Conservation (phyloP, 108 stramenopile genomes). For the Skeletonema grethae region DNA sequence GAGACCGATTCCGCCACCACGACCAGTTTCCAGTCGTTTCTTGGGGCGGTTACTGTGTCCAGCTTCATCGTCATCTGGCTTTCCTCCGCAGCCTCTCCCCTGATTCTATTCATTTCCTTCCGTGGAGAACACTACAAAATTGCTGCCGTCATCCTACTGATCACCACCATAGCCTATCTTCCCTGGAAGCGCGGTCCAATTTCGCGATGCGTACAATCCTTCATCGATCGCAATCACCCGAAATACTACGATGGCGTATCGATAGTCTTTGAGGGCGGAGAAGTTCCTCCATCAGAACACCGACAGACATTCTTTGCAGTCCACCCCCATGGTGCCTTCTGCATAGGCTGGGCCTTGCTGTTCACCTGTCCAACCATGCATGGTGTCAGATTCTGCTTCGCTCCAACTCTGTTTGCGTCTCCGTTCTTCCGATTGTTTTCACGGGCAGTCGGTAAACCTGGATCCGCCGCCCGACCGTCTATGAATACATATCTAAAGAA, state of each 20-base stretch:
- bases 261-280: conserved; percentile 42
- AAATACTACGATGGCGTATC: conserved; percentile 37
- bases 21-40: conserved; percentile 12
- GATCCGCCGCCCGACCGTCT: conserved; percentile 40
- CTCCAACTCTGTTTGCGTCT: conserved; percentile 53
- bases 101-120: conserved; percentile 23
- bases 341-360: conserved; percentile 59
- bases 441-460: conserved; percentile 48
- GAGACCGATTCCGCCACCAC: conserved; percentile 14
- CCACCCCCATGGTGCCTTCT: conserved; percentile 69
- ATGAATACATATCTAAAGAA: conserved; percentile 37
- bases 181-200: conserved; percentile 51
- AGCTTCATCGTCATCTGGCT: conserved; percentile 41
- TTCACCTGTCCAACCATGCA: conserved; percentile 35
- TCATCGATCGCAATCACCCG: conserved; percentile 22
- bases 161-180: conserved; percentile 48
- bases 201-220: conserved; percentile 14
- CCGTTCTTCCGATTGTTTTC: conserved; percentile 64
- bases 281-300: conserved; percentile 22
- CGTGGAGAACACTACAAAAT: conserved; percentile 11
- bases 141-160: conserved; percentile 20
- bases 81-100: conserved; percentile 25
- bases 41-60: conserved; percentile 22
- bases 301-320: conserved; percentile 54
- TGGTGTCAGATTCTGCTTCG: conserved; percentile 58